Conservation (phyloP, 768 basidiomycete genomes). For the Lentinus brumalis region DNA sequence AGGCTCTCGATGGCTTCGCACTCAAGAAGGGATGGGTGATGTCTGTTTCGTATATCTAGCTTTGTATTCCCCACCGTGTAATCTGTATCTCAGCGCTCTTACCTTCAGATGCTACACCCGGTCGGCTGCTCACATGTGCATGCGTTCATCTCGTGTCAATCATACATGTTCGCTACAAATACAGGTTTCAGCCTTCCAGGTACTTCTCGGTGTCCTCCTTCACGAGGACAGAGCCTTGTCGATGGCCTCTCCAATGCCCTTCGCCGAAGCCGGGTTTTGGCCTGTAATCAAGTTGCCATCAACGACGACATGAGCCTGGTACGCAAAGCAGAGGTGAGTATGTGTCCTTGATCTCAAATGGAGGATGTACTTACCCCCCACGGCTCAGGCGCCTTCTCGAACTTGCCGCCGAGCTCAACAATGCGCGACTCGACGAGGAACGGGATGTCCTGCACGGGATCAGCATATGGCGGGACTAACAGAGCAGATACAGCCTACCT, state of each 20-base stretch:
- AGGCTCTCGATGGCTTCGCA: constrained; percentile 82
- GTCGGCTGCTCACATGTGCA: background rate
- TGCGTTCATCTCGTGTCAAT: background rate
- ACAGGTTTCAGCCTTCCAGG: too few species aligned
- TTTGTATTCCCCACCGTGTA: constrained; percentile 19
- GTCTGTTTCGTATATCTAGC: constrained; percentile 68
- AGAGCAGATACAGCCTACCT: constrained; percentile 35
- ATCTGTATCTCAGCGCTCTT: constrained; percentile 17
- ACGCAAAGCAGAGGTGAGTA: background rate
- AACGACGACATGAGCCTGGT: constrained; percentile 50
- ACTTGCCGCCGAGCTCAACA: constrained; percentile 62
- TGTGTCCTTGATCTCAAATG: background rate
- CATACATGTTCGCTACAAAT: background rate
- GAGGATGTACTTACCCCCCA: constrained; percentile 51
- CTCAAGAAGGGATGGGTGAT: constrained; percentile 87
- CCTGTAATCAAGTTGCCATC: constrained; percentile 68
- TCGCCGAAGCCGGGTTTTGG: constrained; percentile 73
- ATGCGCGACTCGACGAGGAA: constrained; percentile 75
- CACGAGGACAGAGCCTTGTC: constrained; percentile 45
- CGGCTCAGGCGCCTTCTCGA: constrained; percentile 54
- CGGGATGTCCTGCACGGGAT: constrained; percentile 49
- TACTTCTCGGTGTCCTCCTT: background rate
- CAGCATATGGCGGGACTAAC: background rate
- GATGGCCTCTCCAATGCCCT: constrained; percentile 55
- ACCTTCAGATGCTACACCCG: background rate